Conservation (phyloP, 2,329 filamentous ascomycete species). For the Venturia pyrina region DNA sequence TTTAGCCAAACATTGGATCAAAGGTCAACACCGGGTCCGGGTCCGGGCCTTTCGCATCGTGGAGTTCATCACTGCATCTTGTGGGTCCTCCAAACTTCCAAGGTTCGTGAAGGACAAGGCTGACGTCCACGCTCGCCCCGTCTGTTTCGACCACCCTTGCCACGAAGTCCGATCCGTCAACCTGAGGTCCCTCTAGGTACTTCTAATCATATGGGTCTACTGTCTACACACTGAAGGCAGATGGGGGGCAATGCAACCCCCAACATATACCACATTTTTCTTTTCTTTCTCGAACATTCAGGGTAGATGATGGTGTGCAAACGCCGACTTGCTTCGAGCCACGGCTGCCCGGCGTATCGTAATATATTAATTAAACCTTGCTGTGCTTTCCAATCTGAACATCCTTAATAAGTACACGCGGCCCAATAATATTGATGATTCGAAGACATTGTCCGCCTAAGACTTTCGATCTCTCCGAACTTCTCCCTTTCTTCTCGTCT, state of each 20-base stretch:
- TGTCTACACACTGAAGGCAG: too few species aligned
- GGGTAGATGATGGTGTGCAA: background rate
- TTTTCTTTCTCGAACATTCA: background rate
- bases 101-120: background rate
- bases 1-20: background rate
- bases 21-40: background rate
- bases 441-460: background rate
- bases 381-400: background rate
- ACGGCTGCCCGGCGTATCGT: background rate
- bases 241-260: too few species aligned
- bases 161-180: background rate
- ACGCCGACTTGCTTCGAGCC: background rate
- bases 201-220: too few species aligned
- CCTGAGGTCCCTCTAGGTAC: too few species aligned
- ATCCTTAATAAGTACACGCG: background rate
- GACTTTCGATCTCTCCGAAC: background rate
- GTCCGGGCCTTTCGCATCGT: background rate
- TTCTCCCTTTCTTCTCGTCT: background rate
- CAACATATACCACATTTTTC: background rate
- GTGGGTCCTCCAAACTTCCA: background rate
- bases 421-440: background rate
- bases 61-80: background rate
- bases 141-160: background rate
- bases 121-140: background rate
- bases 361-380: background rate